These are phyloP conservation scores for Sporormia fimetaria DNA, from an alignment of 495 filamentous ascomycete species.

Conservation along the genomic window DNA sequence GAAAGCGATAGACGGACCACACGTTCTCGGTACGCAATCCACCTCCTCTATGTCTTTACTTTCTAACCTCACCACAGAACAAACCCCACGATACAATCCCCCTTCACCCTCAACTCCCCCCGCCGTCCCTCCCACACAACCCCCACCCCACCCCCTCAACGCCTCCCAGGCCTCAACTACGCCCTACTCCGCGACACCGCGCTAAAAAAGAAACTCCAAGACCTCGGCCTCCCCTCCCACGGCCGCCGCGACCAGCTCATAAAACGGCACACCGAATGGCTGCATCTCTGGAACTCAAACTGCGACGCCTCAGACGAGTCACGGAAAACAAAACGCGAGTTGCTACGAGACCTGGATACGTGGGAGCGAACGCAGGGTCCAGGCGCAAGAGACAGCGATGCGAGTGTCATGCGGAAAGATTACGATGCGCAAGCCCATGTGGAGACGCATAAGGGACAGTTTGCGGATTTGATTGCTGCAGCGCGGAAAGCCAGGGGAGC, in stretches of 20 bases:
- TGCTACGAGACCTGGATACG: slow-evolving; percentile 63
- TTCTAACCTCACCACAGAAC: too few relatives aligned
- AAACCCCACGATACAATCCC: background rate
- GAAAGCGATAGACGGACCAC: slow-evolving; percentile 9
- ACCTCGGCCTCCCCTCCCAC: slow-evolving; percentile 65
- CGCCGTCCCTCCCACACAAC: too few relatives aligned
- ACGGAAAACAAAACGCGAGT: slow-evolving; percentile 49
- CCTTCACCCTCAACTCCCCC: background rate
- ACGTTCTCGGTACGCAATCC: slow-evolving; percentile 25
- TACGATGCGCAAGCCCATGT: slow-evolving; percentile 75
- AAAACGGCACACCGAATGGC: slow-evolving; percentile 80
- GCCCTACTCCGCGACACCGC: slow-evolving; percentile 62
- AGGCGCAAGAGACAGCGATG: slow-evolving; percentile 27
- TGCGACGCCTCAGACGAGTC: slow-evolving; percentile 63
- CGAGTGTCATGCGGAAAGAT: slow-evolving; percentile 57
- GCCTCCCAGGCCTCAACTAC: slow-evolving; percentile 70
- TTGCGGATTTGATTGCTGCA: slow-evolving; percentile 41
- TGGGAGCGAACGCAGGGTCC: slow-evolving; percentile 72
- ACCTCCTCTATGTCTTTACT: background rate
- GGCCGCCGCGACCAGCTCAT: slow-evolving; percentile 59
- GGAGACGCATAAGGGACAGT: slow-evolving; percentile 56
- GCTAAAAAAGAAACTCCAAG: slow-evolving; percentile 67
- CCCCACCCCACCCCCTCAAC: too few relatives aligned
- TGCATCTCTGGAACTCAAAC: slow-evolving; percentile 93
- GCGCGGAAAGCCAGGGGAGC: slow-evolving; percentile 21